Conservation (phyloP, 345 rosid genomes). For the Gossypium raimondii region DNA sequence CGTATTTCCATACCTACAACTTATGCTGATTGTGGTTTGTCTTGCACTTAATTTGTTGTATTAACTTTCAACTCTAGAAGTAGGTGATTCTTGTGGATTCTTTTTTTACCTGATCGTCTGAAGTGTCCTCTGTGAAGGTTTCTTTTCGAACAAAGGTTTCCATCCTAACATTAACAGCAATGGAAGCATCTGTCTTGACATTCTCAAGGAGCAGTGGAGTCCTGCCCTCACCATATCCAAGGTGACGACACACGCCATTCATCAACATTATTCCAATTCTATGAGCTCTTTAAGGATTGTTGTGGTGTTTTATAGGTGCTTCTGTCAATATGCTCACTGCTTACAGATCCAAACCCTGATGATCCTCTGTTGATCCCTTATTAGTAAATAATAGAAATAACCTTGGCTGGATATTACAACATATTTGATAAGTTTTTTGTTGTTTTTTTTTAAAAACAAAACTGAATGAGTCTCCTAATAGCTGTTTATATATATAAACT, state of each 20-base stretch:
- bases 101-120: background rate
- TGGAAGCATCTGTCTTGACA: conserved; percentile 74
- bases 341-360: conserved; percentile 72
- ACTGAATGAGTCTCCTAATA: background rate
- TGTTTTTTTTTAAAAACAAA: no score
- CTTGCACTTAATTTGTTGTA: background rate
- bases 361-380: conserved; percentile 39
- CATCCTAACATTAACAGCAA: conserved; percentile 74
- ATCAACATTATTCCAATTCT: background rate
- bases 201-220: conserved; percentile 76
- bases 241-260: conserved; percentile 25
- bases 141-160: conserved; percentile 64
- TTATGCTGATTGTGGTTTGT: background rate
- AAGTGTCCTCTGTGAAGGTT: conserved; percentile 31
- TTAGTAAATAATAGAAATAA: conserved; percentile 30
- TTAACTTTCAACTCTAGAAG: background rate
- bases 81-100: background rate
- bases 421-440: background rate
- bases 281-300: background rate
- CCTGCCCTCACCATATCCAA: conserved; percentile 69
- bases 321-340: conserved; percentile 61
- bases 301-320: conserved; percentile 43
- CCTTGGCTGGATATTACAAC: background rate
- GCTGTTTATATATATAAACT: background rate
- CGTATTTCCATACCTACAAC: background rate